Conservation (phyloP, 768 basidiomycete species). For the Mycena filopes region DNA sequence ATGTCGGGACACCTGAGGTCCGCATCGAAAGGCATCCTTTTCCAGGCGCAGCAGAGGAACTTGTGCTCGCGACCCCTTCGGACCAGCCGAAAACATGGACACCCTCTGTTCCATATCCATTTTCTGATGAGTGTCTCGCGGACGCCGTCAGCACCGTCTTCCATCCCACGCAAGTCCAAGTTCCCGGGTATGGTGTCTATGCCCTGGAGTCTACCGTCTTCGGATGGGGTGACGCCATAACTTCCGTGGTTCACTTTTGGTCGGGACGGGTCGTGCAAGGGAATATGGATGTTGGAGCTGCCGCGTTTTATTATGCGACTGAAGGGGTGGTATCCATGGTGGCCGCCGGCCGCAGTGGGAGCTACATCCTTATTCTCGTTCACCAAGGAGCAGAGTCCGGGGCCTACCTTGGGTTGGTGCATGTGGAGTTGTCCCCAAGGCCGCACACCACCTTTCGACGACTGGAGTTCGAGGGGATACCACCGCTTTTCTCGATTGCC, state of each 20-base stretch:
- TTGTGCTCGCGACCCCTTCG: too few relatives aligned
- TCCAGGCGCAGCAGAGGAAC: neutral
- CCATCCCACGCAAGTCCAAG: neutral
- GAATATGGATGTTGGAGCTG: neutral
- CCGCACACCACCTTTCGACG: slow-evolving; percentile 2
- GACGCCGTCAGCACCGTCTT: neutral
- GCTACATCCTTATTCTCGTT: neutral
- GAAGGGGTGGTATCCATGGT: neutral
- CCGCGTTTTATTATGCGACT: neutral
- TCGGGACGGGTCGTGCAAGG: neutral
- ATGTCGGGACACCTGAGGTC: too few relatives aligned
- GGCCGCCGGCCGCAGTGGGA: neutral
- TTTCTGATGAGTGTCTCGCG: too few relatives aligned
- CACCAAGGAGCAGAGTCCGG: neutral
- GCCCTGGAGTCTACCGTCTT: neutral
- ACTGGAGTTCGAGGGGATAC: neutral
- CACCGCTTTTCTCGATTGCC: neutral
- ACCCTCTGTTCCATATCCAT: neutral
- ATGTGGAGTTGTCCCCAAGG: neutral
- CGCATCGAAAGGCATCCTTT: neutral
- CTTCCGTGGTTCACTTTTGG: neutral
- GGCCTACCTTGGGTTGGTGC: neutral
- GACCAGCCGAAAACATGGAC: too few relatives aligned
- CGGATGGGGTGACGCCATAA: too few relatives aligned
- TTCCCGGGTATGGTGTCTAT: neutral